Evolutionary conservation across 768 basidiomycete genomes (phyloP).

Genomic region (Collybia sp.): DNA sequence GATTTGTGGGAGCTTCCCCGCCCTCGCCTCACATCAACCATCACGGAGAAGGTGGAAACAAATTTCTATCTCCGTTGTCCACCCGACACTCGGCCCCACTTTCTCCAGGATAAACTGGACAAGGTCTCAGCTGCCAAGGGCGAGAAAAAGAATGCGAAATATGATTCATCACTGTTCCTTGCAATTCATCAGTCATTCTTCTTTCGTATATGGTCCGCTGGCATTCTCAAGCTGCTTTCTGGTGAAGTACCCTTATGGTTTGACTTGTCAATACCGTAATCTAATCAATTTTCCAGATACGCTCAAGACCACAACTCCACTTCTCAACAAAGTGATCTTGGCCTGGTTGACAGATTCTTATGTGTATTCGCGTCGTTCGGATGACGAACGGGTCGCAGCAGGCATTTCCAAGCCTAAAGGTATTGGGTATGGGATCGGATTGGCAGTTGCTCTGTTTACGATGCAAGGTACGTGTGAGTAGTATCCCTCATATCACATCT

Average conservation of each 20-base stretch:
- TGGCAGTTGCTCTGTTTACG: slow-evolving; percentile 42
- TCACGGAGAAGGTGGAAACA: slow-evolving; percentile 37
- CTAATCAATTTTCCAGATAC: slow-evolving; percentile 25
- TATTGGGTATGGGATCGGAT: slow-evolving; percentile 49
- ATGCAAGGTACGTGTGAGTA: slow-evolving; percentile 39
- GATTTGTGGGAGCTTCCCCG: slow-evolving; percentile 52
- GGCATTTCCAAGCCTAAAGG: slow-evolving; percentile 29
- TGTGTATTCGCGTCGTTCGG: slow-evolving; percentile 23
- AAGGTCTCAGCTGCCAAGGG: neutral
- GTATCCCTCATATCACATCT: neutral
- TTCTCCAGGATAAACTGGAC: slow-evolving; percentile 22
- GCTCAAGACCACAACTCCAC: slow-evolving; percentile 39
- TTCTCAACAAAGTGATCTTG: slow-evolving; percentile 42
- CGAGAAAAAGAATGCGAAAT: slow-evolving; percentile 11
- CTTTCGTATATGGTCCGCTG: slow-evolving; percentile 30
- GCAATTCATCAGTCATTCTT: slow-evolving; percentile 32
- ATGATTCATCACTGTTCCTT: slow-evolving; percentile 27
- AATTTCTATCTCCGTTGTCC: slow-evolving; percentile 48
- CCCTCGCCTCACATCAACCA: slow-evolving; percentile 25
- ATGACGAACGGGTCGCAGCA: slow-evolving; percentile 20
- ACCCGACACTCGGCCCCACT: slow-evolving; percentile 38
- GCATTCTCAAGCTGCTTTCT: slow-evolving; percentile 27
- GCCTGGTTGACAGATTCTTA: slow-evolving; percentile 43
- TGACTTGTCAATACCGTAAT: neutral
- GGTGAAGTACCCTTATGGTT: slow-evolving; percentile 13